Percentiles rank a stretch among this genome's conserved stretches.
Conservation (phyloP, 2,329 filamentous ascomycete genomes). For the Laburnicola sp. region DNA sequence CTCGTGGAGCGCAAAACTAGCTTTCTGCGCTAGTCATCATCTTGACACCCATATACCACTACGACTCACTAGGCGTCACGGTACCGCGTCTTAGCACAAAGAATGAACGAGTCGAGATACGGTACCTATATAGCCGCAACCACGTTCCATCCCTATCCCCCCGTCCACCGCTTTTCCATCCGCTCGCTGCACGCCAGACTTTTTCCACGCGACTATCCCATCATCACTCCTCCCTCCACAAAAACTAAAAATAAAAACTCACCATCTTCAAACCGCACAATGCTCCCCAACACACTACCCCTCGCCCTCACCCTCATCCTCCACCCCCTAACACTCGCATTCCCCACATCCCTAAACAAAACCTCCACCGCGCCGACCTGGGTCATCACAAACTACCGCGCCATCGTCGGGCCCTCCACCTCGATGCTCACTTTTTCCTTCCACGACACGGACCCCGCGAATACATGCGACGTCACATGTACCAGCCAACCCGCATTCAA, state of each 20-base stretch:
- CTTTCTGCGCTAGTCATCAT: too few species aligned
- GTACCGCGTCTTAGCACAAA: too few species aligned
- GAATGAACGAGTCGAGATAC: too few species aligned
- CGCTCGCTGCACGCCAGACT: too few species aligned
- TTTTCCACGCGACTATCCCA: too few species aligned
- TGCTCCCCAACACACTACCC: not conserved
- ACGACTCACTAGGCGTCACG: too few species aligned
- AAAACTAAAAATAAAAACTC: not conserved
- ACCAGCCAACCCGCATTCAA: not conserved
- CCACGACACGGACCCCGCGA: not conserved
- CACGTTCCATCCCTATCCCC: too few species aligned
- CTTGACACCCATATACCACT: too few species aligned
- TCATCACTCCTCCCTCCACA: too few species aligned
- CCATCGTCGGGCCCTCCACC: not conserved
- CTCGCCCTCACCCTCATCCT: not conserved
- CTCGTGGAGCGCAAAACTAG: too few species aligned
- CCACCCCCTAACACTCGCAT: not conserved
- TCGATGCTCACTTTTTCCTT: not conserved
- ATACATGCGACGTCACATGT: not conserved
- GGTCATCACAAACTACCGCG: not conserved
- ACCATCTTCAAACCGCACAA: not conserved
- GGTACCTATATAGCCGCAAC: too few species aligned
- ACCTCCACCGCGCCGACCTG: not conserved
- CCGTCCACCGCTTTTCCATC: too few species aligned
- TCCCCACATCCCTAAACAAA: not conserved